Base-by-base conservation (phyloP, 176 grass and related monocot genomes). In the Phragmites australis region DNA sequence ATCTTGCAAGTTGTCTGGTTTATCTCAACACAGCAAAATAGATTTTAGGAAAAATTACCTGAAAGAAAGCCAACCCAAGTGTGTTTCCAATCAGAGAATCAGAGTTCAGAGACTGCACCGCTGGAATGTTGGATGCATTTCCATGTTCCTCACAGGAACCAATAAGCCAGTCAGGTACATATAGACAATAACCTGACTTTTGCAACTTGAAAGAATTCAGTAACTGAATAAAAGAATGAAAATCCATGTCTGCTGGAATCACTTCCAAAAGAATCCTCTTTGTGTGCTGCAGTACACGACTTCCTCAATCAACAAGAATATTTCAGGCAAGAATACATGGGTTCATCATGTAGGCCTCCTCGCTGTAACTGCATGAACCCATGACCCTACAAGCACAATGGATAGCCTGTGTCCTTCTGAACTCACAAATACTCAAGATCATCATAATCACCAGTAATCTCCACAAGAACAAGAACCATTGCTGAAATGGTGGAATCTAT, bases 401-500 rank as follows among this genome's bases (percentile, higher is more conserved):
- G 30, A 46, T 7, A 19, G 9, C 13, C 13, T 56, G 27, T 25
- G 9, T 44, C 27, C 13, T 22, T 32, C 21, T 56, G 17, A 57
- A 54, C 15, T 83, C 37, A 66, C 9, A 69, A 17, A 79, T 14
- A 74, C 5, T 13, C 3, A 34, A 55, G 31, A 55, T 63, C 42
- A 52, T 31, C 12, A 39, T 8, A 54, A 77, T 94, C 83, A 94
- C 92, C 92, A 94, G 71, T 94, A 94, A 74, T 94, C 92, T 88
- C 80, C 76, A 81, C 92, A 94, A 57, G 92, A 94, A 74, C 88
- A 94, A 65, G 76, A 83, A 18, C 92, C 92, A 63, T 31, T 72
- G 22, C 64, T 88, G 65, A 94, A 94, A 91, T 94, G 83, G 27
- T 91, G 88, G 84, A 94, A 94, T 64, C 88, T 75, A 45, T 94